Conservation (phyloP, 2,329 filamentous ascomycete genomes). For the Cordyceps militaris region DNA sequence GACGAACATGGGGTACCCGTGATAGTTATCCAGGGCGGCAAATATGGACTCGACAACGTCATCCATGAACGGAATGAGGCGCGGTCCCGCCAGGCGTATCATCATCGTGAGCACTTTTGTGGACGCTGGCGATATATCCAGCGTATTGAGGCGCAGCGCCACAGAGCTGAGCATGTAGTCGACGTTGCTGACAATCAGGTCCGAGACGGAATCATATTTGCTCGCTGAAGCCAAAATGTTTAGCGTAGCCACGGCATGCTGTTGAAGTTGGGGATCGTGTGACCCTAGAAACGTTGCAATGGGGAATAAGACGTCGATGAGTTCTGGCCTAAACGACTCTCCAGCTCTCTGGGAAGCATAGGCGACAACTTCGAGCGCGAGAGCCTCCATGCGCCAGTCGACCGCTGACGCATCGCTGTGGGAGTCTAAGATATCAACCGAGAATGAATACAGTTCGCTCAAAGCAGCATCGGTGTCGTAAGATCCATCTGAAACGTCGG, state of each 20-base stretch:
- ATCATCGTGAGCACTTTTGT: slow-evolving; percentile 92
- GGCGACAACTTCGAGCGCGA: slow-evolving; percentile 75
- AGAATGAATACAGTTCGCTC: slow-evolving; percentile 63
- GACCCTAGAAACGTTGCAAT: slow-evolving; percentile 84
- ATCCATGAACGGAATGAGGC: slow-evolving; percentile 79
- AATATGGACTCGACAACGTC: slow-evolving; percentile 90
- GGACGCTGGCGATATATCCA: slow-evolving; percentile 85
- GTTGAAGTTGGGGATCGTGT: slow-evolving; percentile 56
- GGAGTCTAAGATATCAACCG: slow-evolving; percentile 54
- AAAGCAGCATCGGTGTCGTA: slow-evolving; percentile 42
- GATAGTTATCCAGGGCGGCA: slow-evolving; percentile 86
- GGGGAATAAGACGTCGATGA: slow-evolving; percentile 88
- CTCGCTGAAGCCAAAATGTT: slow-evolving; percentile 73
- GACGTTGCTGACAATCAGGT: slow-evolving; percentile 81
- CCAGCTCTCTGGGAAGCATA: slow-evolving; percentile 64
- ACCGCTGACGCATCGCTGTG: slow-evolving; percentile 39
- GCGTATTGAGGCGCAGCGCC: slow-evolving; percentile 78
- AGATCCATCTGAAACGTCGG: slow-evolving; percentile 29
- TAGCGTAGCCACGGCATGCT: slow-evolving; percentile 75
- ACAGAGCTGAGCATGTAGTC: slow-evolving; percentile 96
- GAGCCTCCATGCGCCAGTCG: slow-evolving; percentile 69
- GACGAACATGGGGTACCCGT: slow-evolving; percentile 82
- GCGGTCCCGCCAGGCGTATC: slow-evolving; percentile 76
- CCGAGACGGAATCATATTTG: slow-evolving; percentile 65
- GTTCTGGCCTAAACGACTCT: slow-evolving; percentile 67